These are phyloP conservation scores for Coniochaeta prunicola DNA, from an alignment of 2,329 filamentous ascomycete species.

Conservation along the genomic window DNA sequence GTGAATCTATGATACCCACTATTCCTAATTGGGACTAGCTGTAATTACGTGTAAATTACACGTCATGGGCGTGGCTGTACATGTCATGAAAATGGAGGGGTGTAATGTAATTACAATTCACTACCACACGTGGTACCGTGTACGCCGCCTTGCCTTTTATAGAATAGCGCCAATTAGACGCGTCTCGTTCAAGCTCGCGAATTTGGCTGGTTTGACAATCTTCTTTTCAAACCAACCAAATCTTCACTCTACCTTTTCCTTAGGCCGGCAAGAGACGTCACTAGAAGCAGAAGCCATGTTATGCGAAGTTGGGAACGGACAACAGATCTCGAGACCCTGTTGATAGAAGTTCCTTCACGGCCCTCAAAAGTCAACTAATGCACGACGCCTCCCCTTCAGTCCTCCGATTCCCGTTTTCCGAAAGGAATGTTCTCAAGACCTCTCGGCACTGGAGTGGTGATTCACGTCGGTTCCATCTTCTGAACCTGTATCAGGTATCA, in stretches of 20 bases:
- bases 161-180: slow-evolving; percentile 1
- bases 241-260: neutral
- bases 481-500: slow-evolving; percentile 52
- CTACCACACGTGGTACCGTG: slow-evolving; percentile 4
- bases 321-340: slow-evolving; percentile 5
- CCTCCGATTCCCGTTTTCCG: slow-evolving; percentile 67
- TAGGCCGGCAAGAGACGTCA: slow-evolving; percentile 16
- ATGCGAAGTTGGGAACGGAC: slow-evolving; percentile 1
- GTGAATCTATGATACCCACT: too few relatives aligned
- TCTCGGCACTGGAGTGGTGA: slow-evolving; percentile 25
- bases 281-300: slow-evolving; percentile 8
- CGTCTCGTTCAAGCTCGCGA: neutral
- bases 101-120: too few relatives aligned
- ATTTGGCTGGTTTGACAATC: neutral
- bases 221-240: neutral
- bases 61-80: too few relatives aligned
- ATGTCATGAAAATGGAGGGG: too few relatives aligned
- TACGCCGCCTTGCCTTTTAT: neutral
- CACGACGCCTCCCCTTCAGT: slow-evolving; percentile 76
- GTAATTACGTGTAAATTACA: too few relatives aligned
- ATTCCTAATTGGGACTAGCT: too few relatives aligned
- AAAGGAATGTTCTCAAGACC: slow-evolving; percentile 53
- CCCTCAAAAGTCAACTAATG: slow-evolving; percentile 31
- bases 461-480: slow-evolving; percentile 43
- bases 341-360: slow-evolving; percentile 39